These are phyloP conservation scores for Geotrichum bryndzae DNA, from an alignment of 1,139 yeast species.

Conservation along the genomic window DNA sequence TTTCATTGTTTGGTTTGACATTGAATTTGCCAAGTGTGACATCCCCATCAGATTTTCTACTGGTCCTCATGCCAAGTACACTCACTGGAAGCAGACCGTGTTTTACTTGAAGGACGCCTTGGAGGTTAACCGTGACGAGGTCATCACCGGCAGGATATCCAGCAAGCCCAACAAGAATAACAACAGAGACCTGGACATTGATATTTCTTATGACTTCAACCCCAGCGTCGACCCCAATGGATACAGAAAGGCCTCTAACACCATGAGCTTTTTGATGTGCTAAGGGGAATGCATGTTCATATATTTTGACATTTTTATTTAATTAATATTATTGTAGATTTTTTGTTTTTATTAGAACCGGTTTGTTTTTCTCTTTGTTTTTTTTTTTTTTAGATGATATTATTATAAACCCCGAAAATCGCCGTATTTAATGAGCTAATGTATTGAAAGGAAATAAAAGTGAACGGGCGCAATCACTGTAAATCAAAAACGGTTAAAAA, in stretches of 20 bases:
- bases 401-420: neutral
- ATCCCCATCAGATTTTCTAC: constrained; percentile 41
- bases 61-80: constrained; percentile 43
- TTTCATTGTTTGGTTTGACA: constrained; percentile 89
- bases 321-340: neutral
- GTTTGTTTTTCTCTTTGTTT: no score
- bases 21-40: constrained; percentile 59
- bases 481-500: no score
- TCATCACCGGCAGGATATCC: constrained; percentile 61
- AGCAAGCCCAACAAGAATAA: constrained; percentile 71
- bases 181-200: constrained; percentile 59
- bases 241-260: constrained; percentile 3
- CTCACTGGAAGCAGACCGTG: constrained; percentile 92
- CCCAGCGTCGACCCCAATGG: constrained; percentile 41
- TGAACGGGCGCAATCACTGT: no score
- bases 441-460: no score
- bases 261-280: constrained; percentile 16
- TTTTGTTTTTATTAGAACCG: neutral
- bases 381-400: neutral
- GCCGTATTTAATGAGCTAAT: neutral
- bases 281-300: constrained; percentile 1
- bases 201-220: constrained; percentile 45
- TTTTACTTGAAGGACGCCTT: constrained; percentile 83
- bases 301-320: neutral
- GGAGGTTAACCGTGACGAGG: constrained; percentile 72